Conservation (phyloP, 2,329 filamentous ascomycete genomes). For the Chaetomiaceae sp. region DNA sequence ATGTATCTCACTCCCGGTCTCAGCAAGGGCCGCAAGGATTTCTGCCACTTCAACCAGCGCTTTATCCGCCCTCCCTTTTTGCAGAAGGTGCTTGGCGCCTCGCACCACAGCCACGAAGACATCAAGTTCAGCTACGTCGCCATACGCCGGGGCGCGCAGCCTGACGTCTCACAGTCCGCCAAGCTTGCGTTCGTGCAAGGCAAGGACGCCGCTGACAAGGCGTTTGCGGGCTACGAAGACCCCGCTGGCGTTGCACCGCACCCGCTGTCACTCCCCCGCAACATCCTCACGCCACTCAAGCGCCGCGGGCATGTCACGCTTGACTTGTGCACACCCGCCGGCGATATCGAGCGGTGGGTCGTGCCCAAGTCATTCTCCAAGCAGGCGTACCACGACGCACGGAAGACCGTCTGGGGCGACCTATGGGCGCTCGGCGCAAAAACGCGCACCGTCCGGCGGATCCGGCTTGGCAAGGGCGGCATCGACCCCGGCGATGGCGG, state of each 20-base stretch:
- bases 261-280: conserved; percentile 69
- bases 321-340: conserved; percentile 84
- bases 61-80: conserved; percentile 81
- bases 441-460: conserved; percentile 61
- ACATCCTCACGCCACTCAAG: conserved; percentile 78
- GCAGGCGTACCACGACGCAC: conserved; percentile 84
- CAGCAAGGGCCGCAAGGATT: conserved; percentile 74
- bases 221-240: conserved; percentile 69
- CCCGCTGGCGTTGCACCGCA: conserved; percentile 38
- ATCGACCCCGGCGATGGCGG: conserved; percentile 41
- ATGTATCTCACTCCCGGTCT: conserved; percentile 76
- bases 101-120: conserved; percentile 79
- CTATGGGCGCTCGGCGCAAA: conserved; percentile 94
- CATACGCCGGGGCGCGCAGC: conserved; percentile 68
- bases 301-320: conserved; percentile 81
- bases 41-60: conserved; percentile 85
- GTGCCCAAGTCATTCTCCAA: conserved; percentile 77
- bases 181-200: conserved; percentile 40
- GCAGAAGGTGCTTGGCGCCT: conserved; percentile 66
- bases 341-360: conserved; percentile 87
- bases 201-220: conserved; percentile 54
- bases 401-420: conserved; percentile 88
- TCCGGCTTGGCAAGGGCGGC: conserved; percentile 53
- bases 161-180: conserved; percentile 25
- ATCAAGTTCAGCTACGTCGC: conserved; percentile 86